Conservation (phyloP, 2,329 filamentous ascomycete genomes). For the Cladosporium sphaerospermum region DNA sequence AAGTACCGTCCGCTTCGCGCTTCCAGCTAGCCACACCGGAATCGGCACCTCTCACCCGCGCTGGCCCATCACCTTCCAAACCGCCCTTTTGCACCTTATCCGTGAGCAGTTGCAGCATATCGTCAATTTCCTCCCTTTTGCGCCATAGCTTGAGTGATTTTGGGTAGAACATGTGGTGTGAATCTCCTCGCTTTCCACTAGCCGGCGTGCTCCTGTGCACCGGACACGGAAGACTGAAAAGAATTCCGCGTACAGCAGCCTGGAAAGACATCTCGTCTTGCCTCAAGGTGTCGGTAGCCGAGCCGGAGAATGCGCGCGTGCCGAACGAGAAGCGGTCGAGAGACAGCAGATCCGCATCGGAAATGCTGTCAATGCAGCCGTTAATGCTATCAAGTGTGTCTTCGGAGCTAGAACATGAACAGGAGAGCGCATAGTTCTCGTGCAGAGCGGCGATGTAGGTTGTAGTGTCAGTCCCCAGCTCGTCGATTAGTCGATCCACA, state of each 20-base stretch:
- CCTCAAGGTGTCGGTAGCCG: constrained; percentile 63
- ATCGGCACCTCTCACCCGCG: not conserved
- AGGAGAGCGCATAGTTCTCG: constrained; percentile 88
- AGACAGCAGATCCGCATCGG: constrained; percentile 78
- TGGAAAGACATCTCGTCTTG: constrained; percentile 96
- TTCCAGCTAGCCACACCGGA: constrained; percentile 7
- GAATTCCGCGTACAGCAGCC: constrained; percentile 74
- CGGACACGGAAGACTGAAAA: constrained; percentile 78
- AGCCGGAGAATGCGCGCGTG: constrained; percentile 43
- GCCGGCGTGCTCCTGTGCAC: constrained; percentile 57
- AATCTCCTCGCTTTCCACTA: constrained; percentile 43
- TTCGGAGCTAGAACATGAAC: constrained; percentile 55
- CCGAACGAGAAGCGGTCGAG: constrained; percentile 64
- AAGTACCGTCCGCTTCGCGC: not conserved
- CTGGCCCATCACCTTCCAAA: too few species aligned
- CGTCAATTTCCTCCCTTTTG: constrained; percentile 73
- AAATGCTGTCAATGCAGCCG: constrained; percentile 79
- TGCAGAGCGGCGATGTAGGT: constrained; percentile 88
- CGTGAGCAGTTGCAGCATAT: constrained; percentile 64
- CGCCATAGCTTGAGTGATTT: constrained; percentile 78
- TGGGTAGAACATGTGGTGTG: constrained; percentile 89
- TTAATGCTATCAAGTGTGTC: constrained; percentile 70
- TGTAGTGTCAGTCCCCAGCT: constrained; percentile 84
- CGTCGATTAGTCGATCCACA: constrained; percentile 72
- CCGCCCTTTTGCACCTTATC: constrained; percentile 46